Conservation (phyloP, 805 yeast species). For the Kodamaea restingae region DNA sequence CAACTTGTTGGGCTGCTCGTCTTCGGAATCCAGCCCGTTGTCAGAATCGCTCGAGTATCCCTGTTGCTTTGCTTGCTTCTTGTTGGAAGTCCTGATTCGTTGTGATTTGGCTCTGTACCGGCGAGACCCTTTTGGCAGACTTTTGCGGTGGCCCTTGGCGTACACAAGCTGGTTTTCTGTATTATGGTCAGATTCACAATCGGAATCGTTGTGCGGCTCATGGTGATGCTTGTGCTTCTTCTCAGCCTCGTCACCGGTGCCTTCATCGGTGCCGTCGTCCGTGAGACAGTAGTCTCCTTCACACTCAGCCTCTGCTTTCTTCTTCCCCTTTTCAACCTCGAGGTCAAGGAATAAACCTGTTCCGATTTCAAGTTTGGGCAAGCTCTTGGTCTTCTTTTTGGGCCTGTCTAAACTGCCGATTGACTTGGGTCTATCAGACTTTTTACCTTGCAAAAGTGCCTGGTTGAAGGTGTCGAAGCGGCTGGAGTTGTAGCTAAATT, state of each 20-base stretch:
- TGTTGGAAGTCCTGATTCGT: not conserved
- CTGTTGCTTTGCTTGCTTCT: not conserved
- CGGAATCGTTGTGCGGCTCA: not conserved
- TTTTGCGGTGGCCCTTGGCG: not conserved
- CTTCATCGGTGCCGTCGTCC: not conserved
- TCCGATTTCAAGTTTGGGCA: slow-evolving; percentile 6
- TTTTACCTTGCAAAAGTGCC: not conserved
- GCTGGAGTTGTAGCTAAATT: no score
- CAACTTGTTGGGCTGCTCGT: slow-evolving; percentile 1
- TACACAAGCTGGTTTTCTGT: not conserved
- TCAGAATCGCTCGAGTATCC: slow-evolving; percentile 3
- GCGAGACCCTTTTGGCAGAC: not conserved
- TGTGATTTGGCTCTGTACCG: not conserved
- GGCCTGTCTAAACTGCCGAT: not conserved
- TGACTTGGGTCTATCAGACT: not conserved
- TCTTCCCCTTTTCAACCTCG: slow-evolving; percentile 5
- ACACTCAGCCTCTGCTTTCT: slow-evolving; percentile 3
- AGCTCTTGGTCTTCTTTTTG: slow-evolving; percentile 1
- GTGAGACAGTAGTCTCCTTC: slow-evolving; percentile 6
- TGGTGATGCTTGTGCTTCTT: not conserved
- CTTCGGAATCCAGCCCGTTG: not conserved
- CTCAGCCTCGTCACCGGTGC: not conserved
- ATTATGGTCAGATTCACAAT: not conserved
- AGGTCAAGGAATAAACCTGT: slow-evolving; percentile 8
- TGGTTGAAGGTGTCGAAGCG: no score